Conservation (phyloP, 129 eudicot species). For the Escallonia herrerae region DNA sequence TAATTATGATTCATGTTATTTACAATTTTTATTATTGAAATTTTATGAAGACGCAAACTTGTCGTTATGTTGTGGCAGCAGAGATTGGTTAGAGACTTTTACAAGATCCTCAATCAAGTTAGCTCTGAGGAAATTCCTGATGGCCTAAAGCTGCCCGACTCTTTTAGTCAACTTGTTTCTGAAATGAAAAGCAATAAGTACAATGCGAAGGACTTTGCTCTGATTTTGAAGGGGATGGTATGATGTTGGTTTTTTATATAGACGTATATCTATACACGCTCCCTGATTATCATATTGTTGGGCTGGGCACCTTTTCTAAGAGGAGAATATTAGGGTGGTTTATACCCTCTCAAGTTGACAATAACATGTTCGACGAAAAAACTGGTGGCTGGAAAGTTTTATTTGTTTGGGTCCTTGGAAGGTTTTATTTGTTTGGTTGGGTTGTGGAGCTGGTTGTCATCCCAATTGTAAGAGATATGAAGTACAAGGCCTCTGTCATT, state of each 20-base stretch:
- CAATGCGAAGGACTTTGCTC: constrained; percentile 77
- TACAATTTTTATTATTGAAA: not conserved
- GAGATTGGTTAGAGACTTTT: constrained; percentile 83
- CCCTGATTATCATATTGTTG: not conserved
- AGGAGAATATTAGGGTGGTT: not conserved
- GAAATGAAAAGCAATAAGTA: constrained; percentile 76
- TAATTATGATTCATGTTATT: not conserved
- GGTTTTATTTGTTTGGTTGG: no score
- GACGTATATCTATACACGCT: not conserved
- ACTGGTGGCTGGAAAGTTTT: no score
- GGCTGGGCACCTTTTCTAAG: not conserved
- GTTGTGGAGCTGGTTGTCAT: no score
- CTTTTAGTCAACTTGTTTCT: constrained; percentile 81
- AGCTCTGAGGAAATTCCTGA: constrained; percentile 67
- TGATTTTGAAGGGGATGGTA: constrained; percentile 89
- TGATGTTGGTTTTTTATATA: constrained; percentile 5
- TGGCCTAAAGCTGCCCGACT: constrained; percentile 67
- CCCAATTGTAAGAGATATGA: no score
- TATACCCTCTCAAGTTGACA: no score
- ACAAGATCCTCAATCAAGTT: constrained; percentile 81
- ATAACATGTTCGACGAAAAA: no score
- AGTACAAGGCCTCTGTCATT: no score
- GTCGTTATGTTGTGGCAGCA: constrained; percentile 34
- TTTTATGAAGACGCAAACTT: constrained; percentile 9
- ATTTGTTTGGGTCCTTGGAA: no score